These are phyloP conservation scores for Tuctoria greenei DNA, from an alignment of 176 grass and related monocot species.

Conservation along the genomic window DNA sequence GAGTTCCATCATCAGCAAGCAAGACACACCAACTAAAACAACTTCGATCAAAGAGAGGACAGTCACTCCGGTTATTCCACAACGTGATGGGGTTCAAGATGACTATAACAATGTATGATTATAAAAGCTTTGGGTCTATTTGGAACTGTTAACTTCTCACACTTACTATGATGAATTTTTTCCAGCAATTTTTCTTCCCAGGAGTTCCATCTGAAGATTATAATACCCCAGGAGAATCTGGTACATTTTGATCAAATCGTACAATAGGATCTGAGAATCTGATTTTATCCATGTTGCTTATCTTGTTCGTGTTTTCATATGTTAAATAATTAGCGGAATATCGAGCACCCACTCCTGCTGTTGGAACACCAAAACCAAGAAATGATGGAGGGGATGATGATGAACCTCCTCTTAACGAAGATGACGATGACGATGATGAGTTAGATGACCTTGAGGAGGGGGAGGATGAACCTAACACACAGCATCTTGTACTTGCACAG, in stretches of 20 bases:
- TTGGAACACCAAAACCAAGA: constrained; percentile 55
- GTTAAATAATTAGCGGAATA: constrained; percentile 47
- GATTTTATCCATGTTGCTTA: not conserved
- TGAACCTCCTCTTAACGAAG: constrained; percentile 82
- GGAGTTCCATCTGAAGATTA: constrained; percentile 76
- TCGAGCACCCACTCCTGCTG: constrained; percentile 56
- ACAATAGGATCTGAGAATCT: not conserved
- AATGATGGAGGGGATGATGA: constrained; percentile 55
- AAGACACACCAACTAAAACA: constrained; percentile 33
- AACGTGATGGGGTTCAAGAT: constrained; percentile 66
- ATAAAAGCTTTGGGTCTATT: constrained; percentile 21
- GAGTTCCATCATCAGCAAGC: constrained; percentile 39
- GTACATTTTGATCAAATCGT: constrained; percentile 38
- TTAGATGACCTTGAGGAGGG: constrained; percentile 64
- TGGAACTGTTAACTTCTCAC: constrained; percentile 1
- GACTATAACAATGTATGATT: constrained; percentile 77
- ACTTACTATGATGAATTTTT: constrained; percentile 5
- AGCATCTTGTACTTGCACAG: constrained; percentile 72
- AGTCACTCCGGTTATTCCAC: constrained; percentile 49
- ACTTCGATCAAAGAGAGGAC: constrained; percentile 25
- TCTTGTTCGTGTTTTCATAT: constrained; percentile 26
- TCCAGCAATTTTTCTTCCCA: constrained; percentile 65
- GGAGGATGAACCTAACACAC: constrained; percentile 71
- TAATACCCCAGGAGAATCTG: constrained; percentile 65
- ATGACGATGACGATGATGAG: constrained; percentile 60